Base-by-base conservation (phyloP, 1,284 basidiomycete genomes). In the Ustilago lituana region DNA sequence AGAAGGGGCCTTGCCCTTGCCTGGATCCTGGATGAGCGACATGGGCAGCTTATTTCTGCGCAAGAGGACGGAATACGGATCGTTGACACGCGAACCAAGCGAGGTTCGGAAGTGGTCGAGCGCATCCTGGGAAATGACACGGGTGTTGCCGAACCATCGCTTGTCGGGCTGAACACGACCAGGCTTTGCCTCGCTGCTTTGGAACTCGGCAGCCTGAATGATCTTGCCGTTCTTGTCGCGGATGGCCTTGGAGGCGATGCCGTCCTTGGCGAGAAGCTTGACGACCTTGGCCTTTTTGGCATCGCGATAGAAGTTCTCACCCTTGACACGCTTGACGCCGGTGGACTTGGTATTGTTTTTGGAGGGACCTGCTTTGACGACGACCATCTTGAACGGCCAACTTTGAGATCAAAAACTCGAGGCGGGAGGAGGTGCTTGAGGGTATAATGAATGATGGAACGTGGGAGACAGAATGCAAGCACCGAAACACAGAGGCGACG, bases 71-170 rank as follows among this genome's bases (percentile, higher is more conserved):
- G 70, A 73, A 64, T 82, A 82, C 0, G 80, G 80, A 33, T 82
- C 80, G 36, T 78, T 72, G 23, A 76, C 78, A n/a, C 73, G 65
- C 37, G 70, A 64, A 7, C 65, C 72, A 24, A 82, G 72, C 27
- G 77, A 72, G n/a, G 73, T 78, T 5, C 79, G 65, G 72, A 82
- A 82, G 59, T 82, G 78, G 79, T 97, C 94, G 77, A 82, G 63
- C 15, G 80, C 80, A 63, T 81, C 79, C 49, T 82, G 80, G 5
- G 68, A 74, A 82, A 99, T 98, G 49, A 98, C 95, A 79, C 96
- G 87, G 11, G 96, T 98, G 84, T 98, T 98, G 43, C 94, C 60
- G 60, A 82, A 82, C 80, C 80, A 82, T 24, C 79, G 73, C 47
- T 78, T 68, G 60, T 82, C 79, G 5, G 79, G 80, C 63, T 80